Percentiles rank a stretch among this genome's conserved stretches.
Evolutionary conservation across 257 asterid genomes (phyloP).

Genomic region (Cordia subcordata): DNA sequence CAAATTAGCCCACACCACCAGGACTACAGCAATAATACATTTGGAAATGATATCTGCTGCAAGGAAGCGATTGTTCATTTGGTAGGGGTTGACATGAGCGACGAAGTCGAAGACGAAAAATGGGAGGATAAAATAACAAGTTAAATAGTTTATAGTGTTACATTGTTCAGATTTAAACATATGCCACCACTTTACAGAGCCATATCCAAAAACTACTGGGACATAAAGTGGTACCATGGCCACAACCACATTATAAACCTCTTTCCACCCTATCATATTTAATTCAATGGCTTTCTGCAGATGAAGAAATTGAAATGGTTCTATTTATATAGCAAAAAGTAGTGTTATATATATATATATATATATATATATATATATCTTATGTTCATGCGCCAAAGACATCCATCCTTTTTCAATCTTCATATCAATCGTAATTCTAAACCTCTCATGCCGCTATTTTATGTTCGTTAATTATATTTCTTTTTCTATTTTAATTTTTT

Average conservation of each 20-base stretch:
- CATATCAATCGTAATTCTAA: too few relatives aligned
- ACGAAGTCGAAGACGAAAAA: slow-evolving; percentile 67
- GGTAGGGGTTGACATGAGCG: slow-evolving; percentile 52
- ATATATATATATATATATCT: too few relatives aligned
- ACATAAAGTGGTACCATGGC: slow-evolving; percentile 54
- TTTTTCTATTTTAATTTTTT: too few relatives aligned
- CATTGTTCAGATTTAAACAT: slow-evolving; percentile 67
- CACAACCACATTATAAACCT: slow-evolving; percentile 51
- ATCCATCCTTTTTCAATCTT: too few relatives aligned
- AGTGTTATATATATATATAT: too few relatives aligned
- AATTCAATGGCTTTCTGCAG: not conserved
- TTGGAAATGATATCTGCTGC: slow-evolving; percentile 57
- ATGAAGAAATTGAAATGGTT: too few relatives aligned
- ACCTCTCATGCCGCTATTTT: too few relatives aligned
- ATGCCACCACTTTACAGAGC: slow-evolving; percentile 58
- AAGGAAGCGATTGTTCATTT: slow-evolving; percentile 56
- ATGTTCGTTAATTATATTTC: too few relatives aligned
- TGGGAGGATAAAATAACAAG: slow-evolving; percentile 63
- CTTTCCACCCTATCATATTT: slow-evolving; percentile 43
- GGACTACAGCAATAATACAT: slow-evolving; percentile 14
- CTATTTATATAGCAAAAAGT: too few relatives aligned
- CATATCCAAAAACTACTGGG: slow-evolving; percentile 57
- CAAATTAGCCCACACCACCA: slow-evolving; percentile 53
- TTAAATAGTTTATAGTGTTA: slow-evolving; percentile 64
- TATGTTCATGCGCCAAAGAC: too few relatives aligned